These are phyloP conservation scores for Penicillium mononematosum DNA, from an alignment of 495 filamentous ascomycete genomes.

Conservation along the genomic window DNA sequence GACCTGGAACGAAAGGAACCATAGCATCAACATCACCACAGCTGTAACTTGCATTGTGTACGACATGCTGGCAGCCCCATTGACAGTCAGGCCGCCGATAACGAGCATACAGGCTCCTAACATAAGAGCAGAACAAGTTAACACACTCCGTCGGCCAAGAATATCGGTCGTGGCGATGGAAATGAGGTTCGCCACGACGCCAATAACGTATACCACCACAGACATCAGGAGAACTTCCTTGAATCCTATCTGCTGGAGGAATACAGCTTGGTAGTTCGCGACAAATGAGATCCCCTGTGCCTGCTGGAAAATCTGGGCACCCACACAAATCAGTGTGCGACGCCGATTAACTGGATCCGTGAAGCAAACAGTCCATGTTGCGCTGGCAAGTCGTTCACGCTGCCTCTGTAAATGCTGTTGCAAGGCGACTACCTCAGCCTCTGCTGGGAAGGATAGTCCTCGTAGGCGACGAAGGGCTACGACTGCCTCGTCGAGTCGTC, in stretches of 20 bases:
- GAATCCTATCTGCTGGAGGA: background rate
- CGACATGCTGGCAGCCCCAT: background rate
- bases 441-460: background rate
- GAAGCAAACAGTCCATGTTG: background rate
- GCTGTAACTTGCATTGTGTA: background rate
- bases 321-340: background rate
- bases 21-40: background rate
- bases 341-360: background rate
- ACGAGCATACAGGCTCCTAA: background rate
- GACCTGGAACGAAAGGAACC: background rate
- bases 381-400: background rate
- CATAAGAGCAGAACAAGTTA: background rate
- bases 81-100: background rate
- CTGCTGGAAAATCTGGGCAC: background rate
- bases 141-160: background rate
- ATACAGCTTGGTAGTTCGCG: background rate
- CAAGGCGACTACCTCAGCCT: background rate
- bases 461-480: background rate
- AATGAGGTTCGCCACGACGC: background rate
- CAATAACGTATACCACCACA: background rate
- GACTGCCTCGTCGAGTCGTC: constrained; percentile 46
- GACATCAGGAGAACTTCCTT: background rate
- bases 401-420: background rate
- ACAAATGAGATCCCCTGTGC: constrained; percentile 1
- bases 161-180: background rate